Evolutionary conservation across 1,284 basidiomycete genomes (phyloP).

Genomic region (Meripilus lineatus): DNA sequence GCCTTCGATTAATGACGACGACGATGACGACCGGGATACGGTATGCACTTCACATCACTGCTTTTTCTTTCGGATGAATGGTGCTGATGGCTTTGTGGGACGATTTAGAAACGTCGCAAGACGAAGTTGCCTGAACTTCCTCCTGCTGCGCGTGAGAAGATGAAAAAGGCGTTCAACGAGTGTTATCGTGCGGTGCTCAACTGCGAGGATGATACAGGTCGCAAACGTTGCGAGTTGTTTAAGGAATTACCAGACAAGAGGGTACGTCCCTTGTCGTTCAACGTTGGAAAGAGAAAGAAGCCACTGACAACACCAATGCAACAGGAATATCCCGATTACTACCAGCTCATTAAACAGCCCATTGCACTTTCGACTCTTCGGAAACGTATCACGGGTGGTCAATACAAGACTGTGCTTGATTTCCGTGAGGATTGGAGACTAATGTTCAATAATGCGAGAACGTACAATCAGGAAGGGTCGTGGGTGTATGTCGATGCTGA

Average conservation of each 20-base stretch:
- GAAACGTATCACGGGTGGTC: conserved; percentile 69
- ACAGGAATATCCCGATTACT: conserved; percentile 91
- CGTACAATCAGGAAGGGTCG: conserved; percentile 85
- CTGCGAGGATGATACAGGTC: conserved; percentile 69
- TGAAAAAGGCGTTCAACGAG: conserved; percentile 84
- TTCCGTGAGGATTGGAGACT: conserved; percentile 82
- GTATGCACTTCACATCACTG: conserved; percentile 34
- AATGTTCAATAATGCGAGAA: conserved; percentile 92
- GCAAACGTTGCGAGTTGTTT: conserved; percentile 83
- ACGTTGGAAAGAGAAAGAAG: conserved; percentile 1
- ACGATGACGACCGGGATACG: conserved; percentile 62
- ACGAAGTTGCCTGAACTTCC: conserved; percentile 51
- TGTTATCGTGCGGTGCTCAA: conserved; percentile 77
- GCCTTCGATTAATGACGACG: conserved; percentile 68
- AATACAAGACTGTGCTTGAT: conserved; percentile 72
- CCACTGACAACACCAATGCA: conserved; percentile 10
- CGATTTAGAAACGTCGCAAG: conserved; percentile 71
- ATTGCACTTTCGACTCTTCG: conserved; percentile 88
- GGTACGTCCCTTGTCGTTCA: conserved; percentile 34
- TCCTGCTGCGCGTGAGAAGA: conserved; percentile 58
- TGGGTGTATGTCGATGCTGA: conserved; percentile 94
- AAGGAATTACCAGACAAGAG: conserved; percentile 72
- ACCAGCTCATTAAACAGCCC: conserved; percentile 57
- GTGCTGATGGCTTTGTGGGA: not conserved
- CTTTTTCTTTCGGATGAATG: not conserved